Base-by-base conservation (phyloP, 352 stramenopile genomes). In the Globisporangium takayamanum region DNA sequence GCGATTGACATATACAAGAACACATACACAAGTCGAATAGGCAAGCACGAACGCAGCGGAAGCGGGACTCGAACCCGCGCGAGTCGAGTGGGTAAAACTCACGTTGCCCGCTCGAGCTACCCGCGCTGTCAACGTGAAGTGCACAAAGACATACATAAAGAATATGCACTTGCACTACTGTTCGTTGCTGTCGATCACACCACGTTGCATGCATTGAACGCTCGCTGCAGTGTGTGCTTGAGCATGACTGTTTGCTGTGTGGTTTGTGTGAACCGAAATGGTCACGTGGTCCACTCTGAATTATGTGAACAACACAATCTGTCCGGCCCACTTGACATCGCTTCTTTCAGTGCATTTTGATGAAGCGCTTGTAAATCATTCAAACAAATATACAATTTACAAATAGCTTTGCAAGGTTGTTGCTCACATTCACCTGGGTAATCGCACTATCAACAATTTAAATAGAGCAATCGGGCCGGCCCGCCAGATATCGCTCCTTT, bases 51-150 rank as follows among this genome's bases (percentile, higher is more conserved):
- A n/a, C 2, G 18, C 41, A 39, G 7, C 51, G 5, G 11, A 10
- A 18, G 62, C 50, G 60, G 76, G 78, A 83, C 63, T 92, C 65
- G 84, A 92, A 92, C 84, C 64, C 78, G 42, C 70, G 69, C 70
- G 64, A 62, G 12, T 11, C 44, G 42, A 25, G 45, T 59, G 33
- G 5, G 30, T 8, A 10, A 5, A 8, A 36, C 30, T 8, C 30
- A 36, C 33, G 7, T 39, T 39, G 20, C n/a, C 41, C 51, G 22
- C 55, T 61, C 14, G 49, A 71, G 66, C 37, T 39, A 49, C 16
- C 18, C 15, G 46, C 39, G 1, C 55, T 10, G 41, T 22, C 7
- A 1, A 7, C 14, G 4, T 33, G n/a, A 47, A 12, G n/a, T 18
- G 0, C 4, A 6, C 1, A n/a, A 15, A 57, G 8, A 20, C 55